Base-by-base conservation (phyloP, 208 protist species). In the Endotrypanum monterogeii region DNA sequence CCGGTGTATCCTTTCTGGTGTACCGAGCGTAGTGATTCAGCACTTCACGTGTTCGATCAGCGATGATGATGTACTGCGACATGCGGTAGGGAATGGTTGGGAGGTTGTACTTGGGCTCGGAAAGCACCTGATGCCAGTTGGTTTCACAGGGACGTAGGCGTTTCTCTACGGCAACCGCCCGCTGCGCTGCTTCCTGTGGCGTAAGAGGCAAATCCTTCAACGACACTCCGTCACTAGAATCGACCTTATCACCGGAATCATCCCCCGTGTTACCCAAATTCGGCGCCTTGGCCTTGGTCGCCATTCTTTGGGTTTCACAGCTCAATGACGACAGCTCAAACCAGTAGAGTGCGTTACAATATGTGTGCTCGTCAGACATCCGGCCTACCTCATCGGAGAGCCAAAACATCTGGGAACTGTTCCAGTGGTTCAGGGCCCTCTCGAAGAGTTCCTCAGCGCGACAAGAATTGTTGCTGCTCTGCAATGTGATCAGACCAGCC, bases 321-420 rank as follows among this genome's bases (percentile, higher is more conserved):
- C 57, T 30, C 46, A 56, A 23, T 20, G 60, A 66, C 2, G 71
- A 35, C 58, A 73, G 69, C 18, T 37, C 58, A 30, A 73, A 82
- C 70, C 73, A 77, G 76, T 79, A 82, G 44, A 76, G 23, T 1
- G 81, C 55, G 70, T 82, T 79, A 58, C 81, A 85, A 65, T 79
- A 85, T 3, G 57, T 76, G 18, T 6, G 8, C 0, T 65, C 68
- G 3, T 52, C 69, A 3, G 72, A 14, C 8, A 8, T 8, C 2
- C 66, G 71, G 30, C 56, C n/a, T 41, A 79, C 61, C 67, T 65
- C 46, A 55, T 81, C 71, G 1, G 66, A 77, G 30, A 76, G 11
- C 80, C 80, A 84, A 60, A 73, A 84, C 8, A 81, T 18, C 67
- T 67, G 30, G 23, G 70, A 61, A 28, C 46, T 50, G 25, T 79